Evolutionary conservation across 768 basidiomycete species (phyloP), one percentile per base, ranked within the genome.

Genomic region (Suillus weaverae): DNA sequence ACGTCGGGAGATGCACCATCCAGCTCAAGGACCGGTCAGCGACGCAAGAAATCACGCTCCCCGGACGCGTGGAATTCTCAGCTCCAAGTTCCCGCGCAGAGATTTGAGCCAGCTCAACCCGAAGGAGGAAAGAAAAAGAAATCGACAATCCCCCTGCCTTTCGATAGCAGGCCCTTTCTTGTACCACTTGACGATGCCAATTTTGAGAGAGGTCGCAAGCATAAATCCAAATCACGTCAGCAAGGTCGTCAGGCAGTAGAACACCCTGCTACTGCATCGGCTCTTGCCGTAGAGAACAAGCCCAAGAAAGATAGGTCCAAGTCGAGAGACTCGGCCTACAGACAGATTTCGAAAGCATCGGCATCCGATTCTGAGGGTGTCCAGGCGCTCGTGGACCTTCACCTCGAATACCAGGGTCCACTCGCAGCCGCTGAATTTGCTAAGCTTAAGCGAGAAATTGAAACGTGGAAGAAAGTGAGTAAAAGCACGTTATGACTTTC

Each of bases 401-500:
- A 72, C 33, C 22, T 48, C 16, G 74, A 71, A 14, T 74, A 71
- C 35, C 67, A 48, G 48, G 81, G 81, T 0, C 73, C 81, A 9
- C 64, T 82, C 65, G 80, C 83, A 6, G 70, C 75, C 14, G 79
- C 83, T 14, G 86, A 88, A 69, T 81, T 81, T 61, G 83, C 83
- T n/a, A 80, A 79, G 43, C 73, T 89, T 74, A 85, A 80, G 72
- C 81, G 79, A 39, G 88, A 92, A 67, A 70, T 89, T 5, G 87
- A 89, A 56, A 63, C 66, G 6, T 77, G 87, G 66, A 87, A 85
- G 74, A 85, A 80, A 70, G 79, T 76, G 39, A 60, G 71, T 66
- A 64, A 56, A 44, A 61, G 30, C 48, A 38, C 18, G 36, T 35
- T 13, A 16, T 22, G n/a, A 36, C 8, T 26, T 46, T 41, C 13